Percentiles rank a stretch among this genome's conserved stretches.
Conservation (phyloP, 192 early-diverging fungal genomes). For the Coemansia sp. region DNA sequence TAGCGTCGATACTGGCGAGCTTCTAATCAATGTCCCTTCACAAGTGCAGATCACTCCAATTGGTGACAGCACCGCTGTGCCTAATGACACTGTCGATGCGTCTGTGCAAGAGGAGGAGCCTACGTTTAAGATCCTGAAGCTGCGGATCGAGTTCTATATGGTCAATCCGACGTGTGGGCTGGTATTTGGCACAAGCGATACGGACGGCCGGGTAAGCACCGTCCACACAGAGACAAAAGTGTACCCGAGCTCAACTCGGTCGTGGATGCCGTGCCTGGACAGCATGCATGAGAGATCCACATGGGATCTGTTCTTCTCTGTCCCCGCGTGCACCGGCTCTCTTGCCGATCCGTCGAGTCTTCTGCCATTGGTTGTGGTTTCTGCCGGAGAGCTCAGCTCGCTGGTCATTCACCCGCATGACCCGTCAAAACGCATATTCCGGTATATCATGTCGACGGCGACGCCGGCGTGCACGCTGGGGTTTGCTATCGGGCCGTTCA, state of each 20-base stretch:
- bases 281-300: slow-evolving; percentile 65
- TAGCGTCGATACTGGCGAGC: slow-evolving; percentile 18
- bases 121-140: slow-evolving; percentile 9
- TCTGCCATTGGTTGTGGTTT: slow-evolving; percentile 51
- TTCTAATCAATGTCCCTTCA: slow-evolving; percentile 27
- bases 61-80: not conserved
- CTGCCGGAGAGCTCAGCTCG: slow-evolving; percentile 72
- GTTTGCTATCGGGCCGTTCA: slow-evolving; percentile 73
- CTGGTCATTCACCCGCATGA: slow-evolving; percentile 66
- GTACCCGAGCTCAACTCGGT: slow-evolving; percentile 66
- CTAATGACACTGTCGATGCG: not conserved
- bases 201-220: slow-evolving; percentile 2
- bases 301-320: slow-evolving; percentile 79
- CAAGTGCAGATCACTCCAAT: slow-evolving; percentile 10
- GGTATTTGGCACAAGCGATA: slow-evolving; percentile 23
- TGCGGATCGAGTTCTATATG: slow-evolving; percentile 53
- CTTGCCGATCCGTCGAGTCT: slow-evolving; percentile 8
- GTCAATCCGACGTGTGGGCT: slow-evolving; percentile 34
- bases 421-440: slow-evolving; percentile 62
- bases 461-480: slow-evolving; percentile 73
- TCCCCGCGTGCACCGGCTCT: slow-evolving; percentile 53
- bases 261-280: slow-evolving; percentile 84
- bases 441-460: slow-evolving; percentile 69
- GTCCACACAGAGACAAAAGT: slow-evolving; percentile 71
- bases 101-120: not conserved